These are phyloP conservation scores for Penicillium palitans DNA, from an alignment of 2,329 filamentous ascomycete species.

Conservation along the genomic window DNA sequence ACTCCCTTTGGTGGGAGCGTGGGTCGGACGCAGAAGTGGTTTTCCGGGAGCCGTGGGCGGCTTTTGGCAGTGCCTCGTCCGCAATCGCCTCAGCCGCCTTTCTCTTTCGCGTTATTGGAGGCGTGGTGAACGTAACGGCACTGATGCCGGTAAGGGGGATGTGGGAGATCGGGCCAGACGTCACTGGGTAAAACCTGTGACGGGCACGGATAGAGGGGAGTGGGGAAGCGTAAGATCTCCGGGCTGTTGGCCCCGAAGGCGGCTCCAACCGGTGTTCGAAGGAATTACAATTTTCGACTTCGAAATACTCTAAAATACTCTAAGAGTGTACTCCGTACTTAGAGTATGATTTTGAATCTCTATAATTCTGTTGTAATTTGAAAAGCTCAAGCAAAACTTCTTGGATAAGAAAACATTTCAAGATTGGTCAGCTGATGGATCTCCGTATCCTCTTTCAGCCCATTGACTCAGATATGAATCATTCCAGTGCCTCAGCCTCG, in stretches of 20 bases:
- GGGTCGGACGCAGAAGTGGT: constrained; percentile 28
- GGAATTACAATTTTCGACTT: neutral
- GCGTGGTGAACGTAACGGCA: constrained; percentile 49
- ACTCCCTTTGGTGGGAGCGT: constrained; percentile 29
- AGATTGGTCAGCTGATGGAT: neutral
- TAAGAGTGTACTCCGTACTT: no score
- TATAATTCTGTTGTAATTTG: neutral
- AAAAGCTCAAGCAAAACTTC: no score
- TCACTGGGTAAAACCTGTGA: constrained; percentile 11
- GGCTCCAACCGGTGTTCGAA: neutral
- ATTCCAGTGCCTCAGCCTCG: neutral
- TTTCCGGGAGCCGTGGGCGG: constrained; percentile 30
- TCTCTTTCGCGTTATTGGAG: constrained; percentile 54
- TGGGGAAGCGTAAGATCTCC: constrained; percentile 9
- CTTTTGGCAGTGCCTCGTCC: constrained; percentile 26
- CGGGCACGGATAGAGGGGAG: constrained; percentile 8
- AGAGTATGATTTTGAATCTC: neutral
- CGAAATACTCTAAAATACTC: neutral
- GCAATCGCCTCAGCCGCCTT: constrained; percentile 52
- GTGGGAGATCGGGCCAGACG: constrained; percentile 1
- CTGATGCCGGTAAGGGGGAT: constrained; percentile 12
- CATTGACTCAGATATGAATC: constrained; percentile 1
- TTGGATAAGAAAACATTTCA: neutral
- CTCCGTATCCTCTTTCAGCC: neutral
- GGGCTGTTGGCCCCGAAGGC: neutral